Evolutionary conservation across 371 early-diverging fungal species (phyloP).

Genomic region (Mortierella sp.): DNA sequence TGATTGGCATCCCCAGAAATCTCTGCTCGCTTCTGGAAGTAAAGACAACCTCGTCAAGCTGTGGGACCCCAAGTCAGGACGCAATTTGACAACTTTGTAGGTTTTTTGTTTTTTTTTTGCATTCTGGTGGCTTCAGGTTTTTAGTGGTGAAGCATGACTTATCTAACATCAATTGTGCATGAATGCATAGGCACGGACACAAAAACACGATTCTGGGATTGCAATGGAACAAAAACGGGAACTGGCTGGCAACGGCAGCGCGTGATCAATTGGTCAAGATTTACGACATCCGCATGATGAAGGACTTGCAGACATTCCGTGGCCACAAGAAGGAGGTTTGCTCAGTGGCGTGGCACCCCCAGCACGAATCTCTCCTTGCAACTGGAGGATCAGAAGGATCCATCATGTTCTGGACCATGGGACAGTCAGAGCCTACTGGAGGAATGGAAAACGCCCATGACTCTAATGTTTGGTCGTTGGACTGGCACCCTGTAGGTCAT

Average conservation of each 20-base stretch:
- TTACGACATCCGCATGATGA: slow-evolving; percentile 97
- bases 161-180: neutral
- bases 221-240: slow-evolving; percentile 98
- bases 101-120: slow-evolving; percentile 20
- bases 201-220: slow-evolving; percentile 96
- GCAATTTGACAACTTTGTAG: slow-evolving; percentile 92
- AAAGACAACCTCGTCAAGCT: slow-evolving; percentile 99
- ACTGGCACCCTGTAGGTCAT: slow-evolving; percentile 99
- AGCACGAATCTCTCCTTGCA: slow-evolving; percentile 92
- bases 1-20: slow-evolving; percentile 99
- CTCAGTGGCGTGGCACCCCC: slow-evolving; percentile 97
- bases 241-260: slow-evolving; percentile 97
- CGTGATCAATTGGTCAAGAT: slow-evolving; percentile 97
- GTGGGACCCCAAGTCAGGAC: slow-evolving; percentile 99
- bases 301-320: slow-evolving; percentile 93
- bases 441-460: slow-evolving; percentile 93
- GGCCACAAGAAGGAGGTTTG: slow-evolving; percentile 97
- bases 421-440: slow-evolving; percentile 63
- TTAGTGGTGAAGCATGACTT: too few species aligned
- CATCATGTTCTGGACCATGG: slow-evolving; percentile 95
- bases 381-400: slow-evolving; percentile 97
- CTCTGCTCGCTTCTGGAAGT: slow-evolving; percentile 97
- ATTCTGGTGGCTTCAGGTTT: too few species aligned
- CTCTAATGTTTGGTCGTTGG: slow-evolving; percentile 97
- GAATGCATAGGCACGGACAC: slow-evolving; percentile 88